These are phyloP conservation scores for Eutypella sp. DNA, from an alignment of 2,329 filamentous ascomycete genomes.

Conservation along the genomic window DNA sequence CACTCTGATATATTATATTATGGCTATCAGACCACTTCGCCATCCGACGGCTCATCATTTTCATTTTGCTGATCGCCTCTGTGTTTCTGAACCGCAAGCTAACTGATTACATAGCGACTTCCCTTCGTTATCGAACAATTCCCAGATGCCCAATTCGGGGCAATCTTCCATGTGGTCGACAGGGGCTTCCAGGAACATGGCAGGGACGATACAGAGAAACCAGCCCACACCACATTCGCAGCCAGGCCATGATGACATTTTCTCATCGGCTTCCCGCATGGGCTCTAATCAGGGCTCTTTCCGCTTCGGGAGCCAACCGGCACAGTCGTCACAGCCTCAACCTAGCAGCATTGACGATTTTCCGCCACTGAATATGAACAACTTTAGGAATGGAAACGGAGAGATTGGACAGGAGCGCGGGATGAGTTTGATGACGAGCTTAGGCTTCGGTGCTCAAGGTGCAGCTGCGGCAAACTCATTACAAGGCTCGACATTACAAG, in stretches of 20 bases:
- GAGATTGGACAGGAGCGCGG: slow-evolving; percentile 54
- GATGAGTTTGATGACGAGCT: slow-evolving; percentile 46
- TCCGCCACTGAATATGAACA: slow-evolving; percentile 48
- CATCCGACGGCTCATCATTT: neutral
- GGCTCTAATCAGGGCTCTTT: slow-evolving; percentile 43
- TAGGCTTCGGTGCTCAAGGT: slow-evolving; percentile 48
- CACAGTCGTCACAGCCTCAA: slow-evolving; percentile 43
- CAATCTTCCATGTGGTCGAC: slow-evolving; percentile 52
- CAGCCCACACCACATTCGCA: slow-evolving; percentile 48
- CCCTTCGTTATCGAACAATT: slow-evolving; percentile 58
- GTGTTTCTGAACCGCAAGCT: slow-evolving; percentile 12
- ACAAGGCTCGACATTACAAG: slow-evolving; percentile 37
- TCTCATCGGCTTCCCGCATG: slow-evolving; percentile 34
- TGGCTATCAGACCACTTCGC: no score
- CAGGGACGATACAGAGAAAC: slow-evolving; percentile 45
- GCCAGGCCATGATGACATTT: slow-evolving; percentile 43
- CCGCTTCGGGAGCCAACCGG: slow-evolving; percentile 47
- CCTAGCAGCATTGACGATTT: slow-evolving; percentile 54
- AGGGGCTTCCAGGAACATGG: slow-evolving; percentile 43
- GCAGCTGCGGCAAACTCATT: slow-evolving; percentile 32
- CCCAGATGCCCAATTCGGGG: slow-evolving; percentile 45
- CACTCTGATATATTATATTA: no score
- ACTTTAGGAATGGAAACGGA: slow-evolving; percentile 44
- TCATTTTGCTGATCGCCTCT: neutral
- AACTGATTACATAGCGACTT: slow-evolving; percentile 49